A percentile compares a stretch with the other conserved stretches of the same genome.
Conservation (phyloP, 208 protist genomes). For the Sergeia podlipaevii region DNA sequence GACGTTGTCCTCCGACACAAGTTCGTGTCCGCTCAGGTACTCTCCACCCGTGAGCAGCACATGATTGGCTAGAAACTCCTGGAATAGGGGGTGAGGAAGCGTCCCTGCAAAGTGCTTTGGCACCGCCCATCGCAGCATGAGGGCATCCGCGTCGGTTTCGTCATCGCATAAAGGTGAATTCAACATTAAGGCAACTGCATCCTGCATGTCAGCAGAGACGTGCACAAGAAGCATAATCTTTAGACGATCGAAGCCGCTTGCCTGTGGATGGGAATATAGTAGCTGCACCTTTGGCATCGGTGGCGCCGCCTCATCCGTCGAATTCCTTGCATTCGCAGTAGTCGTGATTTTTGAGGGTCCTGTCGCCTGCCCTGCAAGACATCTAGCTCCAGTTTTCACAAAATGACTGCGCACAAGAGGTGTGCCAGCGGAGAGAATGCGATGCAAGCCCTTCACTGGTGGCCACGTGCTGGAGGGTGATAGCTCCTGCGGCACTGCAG, state of each 20-base stretch:
- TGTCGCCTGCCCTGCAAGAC: too few relatives aligned
- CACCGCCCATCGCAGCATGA: conserved; percentile 23
- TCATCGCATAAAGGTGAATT: conserved; percentile 71
- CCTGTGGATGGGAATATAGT: conserved; percentile 66
- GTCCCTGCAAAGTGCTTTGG: too few relatives aligned
- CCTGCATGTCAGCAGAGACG: conserved; percentile 39
- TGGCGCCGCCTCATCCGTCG: too few relatives aligned
- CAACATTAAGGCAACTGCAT: conserved; percentile 65
- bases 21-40: conserved; percentile 52
- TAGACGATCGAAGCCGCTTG: conserved; percentile 61
- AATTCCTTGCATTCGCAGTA: too few relatives aligned
- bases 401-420: too few relatives aligned
- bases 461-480: too few relatives aligned
- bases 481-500: too few relatives aligned
- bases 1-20: conserved; percentile 64
- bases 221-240: conserved; percentile 69
- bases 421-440: too few relatives aligned
- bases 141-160: conserved; percentile 39
- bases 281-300: conserved; percentile 77
- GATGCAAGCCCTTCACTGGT: too few relatives aligned
- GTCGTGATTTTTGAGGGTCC: too few relatives aligned
- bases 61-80: conserved; percentile 53
- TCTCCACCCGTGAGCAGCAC: conserved; percentile 78
- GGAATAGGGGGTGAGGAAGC: conserved; percentile 51
- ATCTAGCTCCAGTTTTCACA: too few relatives aligned